Percentiles rank a stretch among this genome's conserved stretches.
phyloP scores from a whole-genome alignment of 2,329 filamentous ascomycete genomes.

The Fusarium verrucosum region DNA sequence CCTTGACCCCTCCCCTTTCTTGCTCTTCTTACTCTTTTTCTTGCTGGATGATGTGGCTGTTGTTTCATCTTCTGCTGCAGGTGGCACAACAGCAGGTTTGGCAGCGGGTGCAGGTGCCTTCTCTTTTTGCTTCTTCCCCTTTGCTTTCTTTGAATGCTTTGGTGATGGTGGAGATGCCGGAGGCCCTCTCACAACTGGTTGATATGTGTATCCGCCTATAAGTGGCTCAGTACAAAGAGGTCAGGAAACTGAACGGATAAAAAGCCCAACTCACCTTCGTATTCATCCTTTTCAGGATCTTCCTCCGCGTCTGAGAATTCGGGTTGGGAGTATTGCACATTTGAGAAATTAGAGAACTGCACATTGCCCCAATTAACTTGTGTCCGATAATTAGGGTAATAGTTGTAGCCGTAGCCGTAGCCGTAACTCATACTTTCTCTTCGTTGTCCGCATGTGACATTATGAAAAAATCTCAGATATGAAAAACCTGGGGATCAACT shows the following conservation, averaged over 20 bases:
- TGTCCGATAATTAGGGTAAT: slow-evolving; percentile 53
- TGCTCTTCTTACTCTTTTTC: slow-evolving; percentile 41
- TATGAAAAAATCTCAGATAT: slow-evolving; percentile 34
- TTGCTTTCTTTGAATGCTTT: slow-evolving; percentile 34
- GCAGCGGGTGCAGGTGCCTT: slow-evolving; percentile 6
- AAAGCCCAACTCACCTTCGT: slow-evolving; percentile 29
- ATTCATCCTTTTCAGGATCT: slow-evolving; percentile 31
- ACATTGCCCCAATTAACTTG: slow-evolving; percentile 52
- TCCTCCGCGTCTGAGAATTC: slow-evolving; percentile 55
- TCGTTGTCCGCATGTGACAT: slow-evolving; percentile 44
- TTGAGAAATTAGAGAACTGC: slow-evolving; percentile 55
- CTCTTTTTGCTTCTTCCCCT: slow-evolving; percentile 31
- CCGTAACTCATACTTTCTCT: slow-evolving; percentile 55
- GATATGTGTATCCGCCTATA: slow-evolving; percentile 25
- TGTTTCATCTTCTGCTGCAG: slow-evolving; percentile 17
- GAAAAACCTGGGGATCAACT: slow-evolving; percentile 44
- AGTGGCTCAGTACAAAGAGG: neutral
- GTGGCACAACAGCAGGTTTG: slow-evolving; percentile 11
- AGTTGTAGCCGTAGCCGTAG: slow-evolving; percentile 46
- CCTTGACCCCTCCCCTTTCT: slow-evolving; percentile 33
- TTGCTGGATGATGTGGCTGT: slow-evolving; percentile 20
- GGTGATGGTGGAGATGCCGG: slow-evolving; percentile 6
- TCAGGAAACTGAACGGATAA: neutral
- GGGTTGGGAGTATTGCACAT: slow-evolving; percentile 53
- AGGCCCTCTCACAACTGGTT: slow-evolving; percentile 23